Percentiles rank a stretch among this genome's conserved stretches.
Conservation (phyloP, 106 monocot genomes). For the Narthecium ossifragum region DNA sequence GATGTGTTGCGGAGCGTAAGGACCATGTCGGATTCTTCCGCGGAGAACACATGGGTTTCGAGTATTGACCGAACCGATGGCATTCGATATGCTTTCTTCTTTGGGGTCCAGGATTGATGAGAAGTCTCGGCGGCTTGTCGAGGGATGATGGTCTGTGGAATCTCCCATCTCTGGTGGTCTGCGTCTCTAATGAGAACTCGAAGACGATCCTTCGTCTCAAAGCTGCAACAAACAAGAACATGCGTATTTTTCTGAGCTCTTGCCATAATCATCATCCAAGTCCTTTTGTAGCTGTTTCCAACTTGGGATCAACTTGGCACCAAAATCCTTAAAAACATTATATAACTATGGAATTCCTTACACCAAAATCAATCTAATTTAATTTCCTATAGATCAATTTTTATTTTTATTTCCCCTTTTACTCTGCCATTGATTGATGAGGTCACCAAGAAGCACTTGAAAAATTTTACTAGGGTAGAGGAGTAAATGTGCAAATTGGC, state of each 20-base stretch:
- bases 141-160: conserved; percentile 40
- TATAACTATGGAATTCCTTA: neutral
- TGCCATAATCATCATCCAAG: neutral
- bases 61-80: neutral
- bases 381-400: conserved; percentile 36
- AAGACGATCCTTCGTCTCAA: conserved; percentile 45
- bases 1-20: conserved; percentile 27
- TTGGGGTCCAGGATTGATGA: too few relatives aligned
- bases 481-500: too few relatives aligned
- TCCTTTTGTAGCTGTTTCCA: too few relatives aligned
- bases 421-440: too few relatives aligned
- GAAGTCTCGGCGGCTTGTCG: neutral
- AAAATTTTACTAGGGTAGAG: too few relatives aligned
- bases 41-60: conserved; percentile 13
- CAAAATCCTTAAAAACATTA: neutral
- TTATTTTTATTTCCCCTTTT: conserved; percentile 35
- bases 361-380: neutral
- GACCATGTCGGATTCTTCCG: conserved; percentile 29
- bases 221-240: conserved; percentile 16
- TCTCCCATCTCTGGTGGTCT: conserved; percentile 36
- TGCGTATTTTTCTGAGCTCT: neutral
- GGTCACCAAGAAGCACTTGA: too few relatives aligned
- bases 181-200: conserved; percentile 50
- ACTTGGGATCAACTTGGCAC: too few relatives aligned
- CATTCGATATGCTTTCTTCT: too few relatives aligned